phyloP scores from a whole-genome alignment of 305 asterid species.

The Fraxinus dipetala region DNA sequence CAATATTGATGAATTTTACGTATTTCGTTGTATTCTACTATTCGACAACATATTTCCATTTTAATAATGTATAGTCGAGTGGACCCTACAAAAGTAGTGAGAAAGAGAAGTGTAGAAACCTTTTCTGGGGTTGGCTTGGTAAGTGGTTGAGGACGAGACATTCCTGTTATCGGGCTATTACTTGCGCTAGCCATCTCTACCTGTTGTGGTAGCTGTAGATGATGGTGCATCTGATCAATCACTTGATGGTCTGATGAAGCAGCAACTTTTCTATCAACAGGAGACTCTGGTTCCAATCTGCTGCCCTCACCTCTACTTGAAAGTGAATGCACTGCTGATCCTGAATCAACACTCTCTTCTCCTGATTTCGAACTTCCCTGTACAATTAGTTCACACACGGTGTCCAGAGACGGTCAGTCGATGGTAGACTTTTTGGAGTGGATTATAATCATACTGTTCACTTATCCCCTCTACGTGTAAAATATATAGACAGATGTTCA shows the following conservation, averaged over 20 bases:
- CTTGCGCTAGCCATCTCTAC: conserved; percentile 51
- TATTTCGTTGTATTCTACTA: background rate
- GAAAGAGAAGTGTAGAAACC: conserved; percentile 33
- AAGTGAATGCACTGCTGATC: conserved; percentile 60
- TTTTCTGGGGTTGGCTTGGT: conserved; percentile 55
- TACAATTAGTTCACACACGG: background rate
- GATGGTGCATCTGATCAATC: background rate
- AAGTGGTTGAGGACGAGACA: conserved; percentile 35
- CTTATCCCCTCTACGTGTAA: background rate
- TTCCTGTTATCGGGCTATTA: conserved; percentile 35
- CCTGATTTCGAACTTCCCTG: conserved; percentile 83
- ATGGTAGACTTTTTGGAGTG: background rate
- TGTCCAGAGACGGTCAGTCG: conserved; percentile 23
- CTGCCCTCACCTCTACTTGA: conserved; percentile 24
- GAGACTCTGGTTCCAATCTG: background rate
- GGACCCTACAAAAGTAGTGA: too few relatives aligned
- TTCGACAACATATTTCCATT: background rate
- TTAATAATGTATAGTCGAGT: too few relatives aligned
- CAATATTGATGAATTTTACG: background rate
- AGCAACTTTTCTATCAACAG: background rate
- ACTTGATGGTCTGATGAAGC: background rate
- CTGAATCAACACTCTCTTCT: conserved; percentile 76
- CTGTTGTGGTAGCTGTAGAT: conserved; percentile 35
- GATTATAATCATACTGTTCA: background rate
- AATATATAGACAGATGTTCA: conserved; percentile 4